Conservation (phyloP, 2,329 filamentous ascomycete species). For the Chrysoporthe austroafricana region DNA sequence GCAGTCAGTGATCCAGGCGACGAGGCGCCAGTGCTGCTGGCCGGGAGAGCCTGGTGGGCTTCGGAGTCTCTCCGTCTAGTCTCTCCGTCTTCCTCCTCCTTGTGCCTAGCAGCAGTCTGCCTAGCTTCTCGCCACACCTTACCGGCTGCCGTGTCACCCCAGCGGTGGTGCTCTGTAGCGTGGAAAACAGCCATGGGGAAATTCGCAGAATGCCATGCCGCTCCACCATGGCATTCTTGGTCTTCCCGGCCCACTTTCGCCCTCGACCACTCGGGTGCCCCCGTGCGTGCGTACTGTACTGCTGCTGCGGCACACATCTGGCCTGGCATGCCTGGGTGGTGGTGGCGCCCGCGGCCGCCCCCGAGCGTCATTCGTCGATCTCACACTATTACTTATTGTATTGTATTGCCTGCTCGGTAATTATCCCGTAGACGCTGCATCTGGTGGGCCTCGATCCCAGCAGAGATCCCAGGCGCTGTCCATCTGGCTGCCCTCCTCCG, state of each 20-base stretch:
- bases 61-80: no score
- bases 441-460: no score
- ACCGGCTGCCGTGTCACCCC: not conserved
- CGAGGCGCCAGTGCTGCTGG: no score
- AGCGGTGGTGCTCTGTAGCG: not conserved
- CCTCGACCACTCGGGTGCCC: not conserved
- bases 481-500: not conserved
- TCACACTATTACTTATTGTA: not conserved
- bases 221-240: slow-evolving; percentile 6
- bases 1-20: not conserved
- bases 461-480: not conserved
- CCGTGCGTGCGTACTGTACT: no score
- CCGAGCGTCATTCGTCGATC: not conserved
- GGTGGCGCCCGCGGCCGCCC: no score
- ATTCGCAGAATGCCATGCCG: slow-evolving; percentile 5
- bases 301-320: no score
- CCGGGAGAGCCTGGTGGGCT: no score
- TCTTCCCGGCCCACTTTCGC: not conserved
- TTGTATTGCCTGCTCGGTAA: no score
- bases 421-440: no score
- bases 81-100: not conserved
- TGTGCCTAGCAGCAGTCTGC: no score
- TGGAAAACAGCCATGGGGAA: not conserved
- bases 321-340: no score
- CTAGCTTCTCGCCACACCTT: not conserved